Evolutionary conservation across 2,329 filamentous ascomycete genomes (phyloP), one percentile per base, ranked within the genome.

Genomic region (Emergomyces africanus): DNA sequence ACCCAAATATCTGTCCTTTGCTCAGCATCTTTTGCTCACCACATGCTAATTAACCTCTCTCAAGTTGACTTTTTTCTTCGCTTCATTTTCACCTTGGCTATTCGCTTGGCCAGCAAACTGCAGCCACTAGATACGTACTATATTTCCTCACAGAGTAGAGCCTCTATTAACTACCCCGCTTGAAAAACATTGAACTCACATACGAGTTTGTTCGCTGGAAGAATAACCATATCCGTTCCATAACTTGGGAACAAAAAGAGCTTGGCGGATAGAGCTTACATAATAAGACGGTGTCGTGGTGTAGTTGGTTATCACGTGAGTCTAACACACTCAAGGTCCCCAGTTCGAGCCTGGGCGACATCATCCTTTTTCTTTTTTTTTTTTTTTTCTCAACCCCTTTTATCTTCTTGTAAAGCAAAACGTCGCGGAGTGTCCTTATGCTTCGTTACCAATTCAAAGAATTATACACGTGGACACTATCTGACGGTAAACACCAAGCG

Each of bases 291-390:
- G 55, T 54, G 44, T 49, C 54, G 54, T 60, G 59, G 59, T 60
- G 59, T 60, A 60, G 59, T 60, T 57, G 59, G 59, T 58, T 58
- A 60, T 60, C 59, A 60, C 59, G 55, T 58, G 55, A 60, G 59
- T 58, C 59, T 60, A 60, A 60, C 59, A 60, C 59, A 60, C 59
- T 60, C 54, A 57, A 57, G 59, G 59, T 57, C 59, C 54, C 59
- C 59, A 60, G 59, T 60, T 60, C 59, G 54, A 60, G 46, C 55
- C 59, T 60, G 59, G 55, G 55, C 48, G 59, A 41, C 48, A 55
- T 58, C 59, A 58, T 51, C 57, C 30, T 14, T 57, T 54, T 57
- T 28, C n/a, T 12, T 46, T 55, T 55, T 60, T 20, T 30, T 5
- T 20, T 5, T 50, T 33, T n/a, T 9, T 6, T 33, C n/a, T n/a